Evolutionary conservation across 2,329 filamentous ascomycete species (phyloP), one percentile per base, ranked within the genome.

Genomic region (Westerdykella sp.): DNA sequence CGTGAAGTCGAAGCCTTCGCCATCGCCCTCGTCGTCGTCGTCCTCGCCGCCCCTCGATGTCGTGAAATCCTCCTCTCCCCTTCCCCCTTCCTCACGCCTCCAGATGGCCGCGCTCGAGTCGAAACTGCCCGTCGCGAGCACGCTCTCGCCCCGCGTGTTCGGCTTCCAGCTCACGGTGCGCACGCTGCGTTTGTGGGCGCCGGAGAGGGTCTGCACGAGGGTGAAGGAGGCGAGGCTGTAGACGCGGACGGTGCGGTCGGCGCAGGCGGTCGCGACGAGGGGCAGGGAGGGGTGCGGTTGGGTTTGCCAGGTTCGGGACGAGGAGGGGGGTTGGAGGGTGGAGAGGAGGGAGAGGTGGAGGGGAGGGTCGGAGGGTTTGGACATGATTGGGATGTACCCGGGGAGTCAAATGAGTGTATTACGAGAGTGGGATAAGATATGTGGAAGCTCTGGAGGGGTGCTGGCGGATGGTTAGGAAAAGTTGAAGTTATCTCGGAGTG

Each of bases 101-200:
- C 73, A 75, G 28, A 76, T 72, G 1, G 89, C 93, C 2, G 91
- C 90, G 1, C 87, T 94, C 13, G 87, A 84, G 67, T 98, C 93
- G 63, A 98, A 98, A 64, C 85, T 93, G 4, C 88, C 93, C 0
- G 90, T 95, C 5, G 91, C 90, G 13, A 97, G 78, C 36, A 91
- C 87, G 43, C 86, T 83, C 62, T 67, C 59, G 15, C 74, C 76
- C 12, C 76, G 70, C 1, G 52, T 56, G 10, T 77, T 76, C 0
- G 90, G 89, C 69, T 95, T 95, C 93, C 93, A 98, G 31, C 87
- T 83, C 15, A 83, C 81, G 39, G 81, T 81, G 43, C 93, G 81
- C n/a, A 98, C 82, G 56, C 85, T 93, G 44, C 93, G 85, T 55
- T 88, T 87, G 70, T 98, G 93, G 6, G 91, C 93, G 47, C 89